Evolutionary conservation across 768 basidiomycete species (phyloP).

Genomic region (Leucocoprinus sp.): DNA sequence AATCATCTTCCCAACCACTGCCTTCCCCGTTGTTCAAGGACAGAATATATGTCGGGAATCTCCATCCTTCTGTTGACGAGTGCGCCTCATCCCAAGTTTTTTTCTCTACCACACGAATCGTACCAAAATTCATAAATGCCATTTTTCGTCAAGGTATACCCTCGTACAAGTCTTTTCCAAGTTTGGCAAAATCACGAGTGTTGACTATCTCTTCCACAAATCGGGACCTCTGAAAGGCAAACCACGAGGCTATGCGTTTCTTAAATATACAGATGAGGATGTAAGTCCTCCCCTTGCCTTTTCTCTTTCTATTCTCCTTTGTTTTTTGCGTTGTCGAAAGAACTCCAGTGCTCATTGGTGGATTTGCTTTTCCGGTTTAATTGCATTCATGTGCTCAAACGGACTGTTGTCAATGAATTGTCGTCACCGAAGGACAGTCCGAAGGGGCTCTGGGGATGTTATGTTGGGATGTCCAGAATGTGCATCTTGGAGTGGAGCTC

Average conservation of each 20-base stretch:
- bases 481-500: background rate
- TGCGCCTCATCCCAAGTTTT: constrained; percentile 25
- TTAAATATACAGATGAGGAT: constrained; percentile 73
- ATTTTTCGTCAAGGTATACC: constrained; percentile 51
- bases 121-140: too few relatives aligned
- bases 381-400: background rate
- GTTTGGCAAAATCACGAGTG: constrained; percentile 85
- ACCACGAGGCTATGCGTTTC: constrained; percentile 91
- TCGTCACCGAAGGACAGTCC: background rate
- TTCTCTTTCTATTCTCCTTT: constrained; percentile 7
- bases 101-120: background rate
- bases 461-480: background rate
- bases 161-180: constrained; percentile 86
- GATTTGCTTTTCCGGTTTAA: constrained; percentile 18
- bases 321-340: constrained; percentile 6
- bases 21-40: constrained; percentile 40
- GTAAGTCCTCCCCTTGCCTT: constrained; percentile 48
- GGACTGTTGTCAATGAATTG: background rate
- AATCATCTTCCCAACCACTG: constrained; percentile 1
- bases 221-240: constrained; percentile 82
- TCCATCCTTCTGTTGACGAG: constrained; percentile 85
- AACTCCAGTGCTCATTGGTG: constrained; percentile 10
- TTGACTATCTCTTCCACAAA: constrained; percentile 96
- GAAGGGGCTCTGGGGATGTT: background rate
- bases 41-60: constrained; percentile 84